Percentiles rank a stretch among this genome's conserved stretches.
phyloP scores from a whole-genome alignment of 2,329 filamentous ascomycete species.

The Penicillium sp. region DNA sequence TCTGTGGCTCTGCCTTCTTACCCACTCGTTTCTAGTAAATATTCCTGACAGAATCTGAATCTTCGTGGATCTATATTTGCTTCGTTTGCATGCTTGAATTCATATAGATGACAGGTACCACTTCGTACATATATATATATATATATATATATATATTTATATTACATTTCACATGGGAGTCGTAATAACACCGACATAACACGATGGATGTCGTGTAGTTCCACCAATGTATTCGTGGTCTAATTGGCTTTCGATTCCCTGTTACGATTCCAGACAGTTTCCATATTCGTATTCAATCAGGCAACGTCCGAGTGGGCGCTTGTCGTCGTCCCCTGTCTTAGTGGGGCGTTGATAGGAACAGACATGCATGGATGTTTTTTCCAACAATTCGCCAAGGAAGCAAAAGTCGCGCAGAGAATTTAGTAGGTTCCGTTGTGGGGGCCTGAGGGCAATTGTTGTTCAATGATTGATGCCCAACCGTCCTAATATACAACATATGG shows the following conservation, averaged over 20 bases:
- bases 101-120: neutral
- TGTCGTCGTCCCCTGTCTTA: constrained; percentile 5
- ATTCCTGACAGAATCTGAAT: neutral
- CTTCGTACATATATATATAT: too few relatives aligned
- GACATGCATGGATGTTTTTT: neutral
- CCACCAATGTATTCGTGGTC: too few relatives aligned
- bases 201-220: neutral
- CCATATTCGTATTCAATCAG: too few relatives aligned
- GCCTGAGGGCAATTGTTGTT: neutral
- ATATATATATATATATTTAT: too few relatives aligned
- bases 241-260: too few relatives aligned
- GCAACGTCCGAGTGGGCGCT: constrained; percentile 1
- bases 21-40: neutral
- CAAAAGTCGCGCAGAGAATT: neutral
- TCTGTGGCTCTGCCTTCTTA: neutral
- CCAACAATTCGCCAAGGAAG: constrained; percentile 1
- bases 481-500: constrained; percentile 1
- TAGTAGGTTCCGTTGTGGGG: neutral
- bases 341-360: neutral
- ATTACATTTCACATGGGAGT: neutral
- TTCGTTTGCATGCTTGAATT: neutral
- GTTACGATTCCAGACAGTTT: too few relatives aligned
- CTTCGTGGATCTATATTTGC: neutral
- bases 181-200: neutral
- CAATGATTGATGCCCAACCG: neutral